Percentiles rank a stretch among this genome's conserved stretches.
These are phyloP conservation scores for Xylariaceae sp. DNA, from an alignment of 2,329 filamentous ascomycete species.

Conservation along the genomic window DNA sequence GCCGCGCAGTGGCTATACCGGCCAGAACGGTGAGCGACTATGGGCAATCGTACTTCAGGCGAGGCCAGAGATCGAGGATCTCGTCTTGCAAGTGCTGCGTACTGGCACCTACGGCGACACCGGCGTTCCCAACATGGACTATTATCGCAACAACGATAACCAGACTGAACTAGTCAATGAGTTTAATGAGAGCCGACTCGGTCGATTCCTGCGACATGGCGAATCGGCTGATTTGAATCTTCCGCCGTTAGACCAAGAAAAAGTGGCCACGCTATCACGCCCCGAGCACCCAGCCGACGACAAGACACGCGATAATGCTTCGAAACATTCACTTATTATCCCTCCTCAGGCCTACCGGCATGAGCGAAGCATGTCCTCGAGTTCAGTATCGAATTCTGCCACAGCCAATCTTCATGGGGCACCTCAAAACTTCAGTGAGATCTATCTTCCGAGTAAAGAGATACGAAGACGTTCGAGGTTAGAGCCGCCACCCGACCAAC, in stretches of 20 bases:
- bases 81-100: conserved; percentile 29
- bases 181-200: conserved; percentile 32
- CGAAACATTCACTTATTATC: conserved; percentile 14
- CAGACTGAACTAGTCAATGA: conserved; percentile 30
- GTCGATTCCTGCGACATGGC: conserved; percentile 29
- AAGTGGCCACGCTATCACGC: conserved; percentile 18
- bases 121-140: conserved; percentile 30
- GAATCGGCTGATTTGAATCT: conserved; percentile 28
- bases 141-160: conserved; percentile 32
- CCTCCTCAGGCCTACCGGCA: conserved; percentile 14
- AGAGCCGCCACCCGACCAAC: conserved; percentile 18
- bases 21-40: conserved; percentile 32
- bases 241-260: conserved; percentile 24
- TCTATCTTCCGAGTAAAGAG: conserved; percentile 31
- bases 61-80: conserved; percentile 30
- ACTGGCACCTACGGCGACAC: conserved; percentile 28
- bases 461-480: conserved; percentile 26
- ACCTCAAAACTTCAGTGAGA: conserved; percentile 32
- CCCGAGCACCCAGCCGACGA: conserved; percentile 14
- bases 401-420: conserved; percentile 30
- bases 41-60: conserved; percentile 32
- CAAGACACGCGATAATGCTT: conserved; percentile 13
- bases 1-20: conserved; percentile 32
- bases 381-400: conserved; percentile 17
- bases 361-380: conserved; percentile 20